Evolutionary conservation across 805 yeast species (phyloP).

Genomic region (Candida sphagnicola): DNA sequence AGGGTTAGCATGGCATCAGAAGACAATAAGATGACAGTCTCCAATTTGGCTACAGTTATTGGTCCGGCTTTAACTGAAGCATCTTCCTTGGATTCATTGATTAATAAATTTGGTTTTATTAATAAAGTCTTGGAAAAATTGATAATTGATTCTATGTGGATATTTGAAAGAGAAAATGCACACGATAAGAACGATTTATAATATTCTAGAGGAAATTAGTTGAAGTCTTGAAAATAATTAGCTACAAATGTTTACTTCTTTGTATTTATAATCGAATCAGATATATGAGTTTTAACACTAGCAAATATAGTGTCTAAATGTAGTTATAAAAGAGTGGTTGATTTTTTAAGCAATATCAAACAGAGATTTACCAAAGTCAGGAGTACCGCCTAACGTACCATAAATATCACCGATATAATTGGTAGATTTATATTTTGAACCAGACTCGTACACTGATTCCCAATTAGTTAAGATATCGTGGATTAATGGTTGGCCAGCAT

Average conservation of each 20-base stretch:
- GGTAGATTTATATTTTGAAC: constrained; percentile 29
- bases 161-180: constrained; percentile 23
- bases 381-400: constrained; percentile 48
- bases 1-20: constrained; percentile 64
- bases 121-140: constrained; percentile 50
- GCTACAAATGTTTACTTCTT: too few relatives aligned
- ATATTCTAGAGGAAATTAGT: too few relatives aligned
- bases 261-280: too few relatives aligned
- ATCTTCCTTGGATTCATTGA: constrained; percentile 42
- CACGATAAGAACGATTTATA: not conserved
- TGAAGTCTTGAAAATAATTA: too few relatives aligned
- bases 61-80: constrained; percentile 61
- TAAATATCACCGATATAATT: constrained; percentile 62
- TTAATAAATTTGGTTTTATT: constrained; percentile 51
- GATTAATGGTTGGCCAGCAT: constrained; percentile 53
- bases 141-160: constrained; percentile 38
- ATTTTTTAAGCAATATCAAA: constrained; percentile 11
- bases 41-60: constrained; percentile 87
- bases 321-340: too few relatives aligned
- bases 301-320: too few relatives aligned
- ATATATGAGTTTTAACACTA: too few relatives aligned
- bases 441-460: constrained; percentile 29
- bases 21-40: constrained; percentile 80
- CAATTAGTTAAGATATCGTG: constrained; percentile 50
- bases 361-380: constrained; percentile 32